Percentiles rank a stretch among this genome's conserved stretches.
Evolutionary conservation across 805 yeast species (phyloP).

Genomic region (Clavispora santaluciae): DNA sequence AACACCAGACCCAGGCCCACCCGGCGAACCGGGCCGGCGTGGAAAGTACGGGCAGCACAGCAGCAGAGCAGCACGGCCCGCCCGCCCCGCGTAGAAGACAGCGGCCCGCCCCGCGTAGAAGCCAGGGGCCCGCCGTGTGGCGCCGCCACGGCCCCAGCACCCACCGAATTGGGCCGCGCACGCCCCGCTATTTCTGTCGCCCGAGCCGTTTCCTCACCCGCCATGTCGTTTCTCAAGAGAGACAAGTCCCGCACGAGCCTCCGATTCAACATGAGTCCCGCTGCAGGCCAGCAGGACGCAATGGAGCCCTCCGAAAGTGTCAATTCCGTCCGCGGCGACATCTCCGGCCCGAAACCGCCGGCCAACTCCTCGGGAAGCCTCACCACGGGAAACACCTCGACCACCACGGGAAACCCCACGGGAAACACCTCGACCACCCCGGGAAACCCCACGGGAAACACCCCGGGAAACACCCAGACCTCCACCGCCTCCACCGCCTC

Average conservation of each 20-base stretch:
- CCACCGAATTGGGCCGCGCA: no score
- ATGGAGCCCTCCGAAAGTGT: no score
- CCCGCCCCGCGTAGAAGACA: no score
- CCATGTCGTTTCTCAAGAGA: constrained; percentile 23
- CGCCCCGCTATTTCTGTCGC: no score
- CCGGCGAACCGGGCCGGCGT: no score
- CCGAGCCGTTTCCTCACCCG: not conserved
- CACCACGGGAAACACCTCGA: not conserved
- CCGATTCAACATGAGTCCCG: not conserved
- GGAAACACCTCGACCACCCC: not conserved
- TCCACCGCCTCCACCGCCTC: not conserved
- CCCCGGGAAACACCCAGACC: not conserved
- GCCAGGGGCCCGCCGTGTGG: no score
- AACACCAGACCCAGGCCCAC: no score
- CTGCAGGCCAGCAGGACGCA: constrained; percentile 10
- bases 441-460: not conserved
- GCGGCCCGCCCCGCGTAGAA: no score
- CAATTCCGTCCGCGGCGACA: constrained; percentile 1
- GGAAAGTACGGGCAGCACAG: no score
- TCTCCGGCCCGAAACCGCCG: constrained; percentile 4
- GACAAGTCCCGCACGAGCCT: constrained; percentile 16
- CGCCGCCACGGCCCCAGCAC: no score
- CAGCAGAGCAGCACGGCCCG: no score
- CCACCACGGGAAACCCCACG: not conserved
- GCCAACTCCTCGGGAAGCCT: not conserved